Evolutionary conservation across 345 rosid genomes (phyloP).

Genomic region (Adansonia digitata): DNA sequence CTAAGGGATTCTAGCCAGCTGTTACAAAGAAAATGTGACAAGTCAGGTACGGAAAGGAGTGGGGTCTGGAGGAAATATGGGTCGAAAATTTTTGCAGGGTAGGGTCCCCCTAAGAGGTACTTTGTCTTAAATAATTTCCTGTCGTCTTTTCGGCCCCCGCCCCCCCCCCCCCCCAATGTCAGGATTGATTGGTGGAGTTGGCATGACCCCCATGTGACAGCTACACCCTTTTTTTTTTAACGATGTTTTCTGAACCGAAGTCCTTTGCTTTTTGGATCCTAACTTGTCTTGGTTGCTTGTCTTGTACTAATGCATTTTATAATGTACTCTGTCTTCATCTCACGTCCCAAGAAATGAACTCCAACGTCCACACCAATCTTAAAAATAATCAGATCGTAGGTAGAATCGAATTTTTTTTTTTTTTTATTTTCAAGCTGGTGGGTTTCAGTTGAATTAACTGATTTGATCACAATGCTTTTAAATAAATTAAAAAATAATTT

Average conservation of each 20-base stretch:
- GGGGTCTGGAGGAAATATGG: slow-evolving; percentile 11
- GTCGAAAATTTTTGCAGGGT: slow-evolving; percentile 16
- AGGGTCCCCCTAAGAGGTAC: not conserved
- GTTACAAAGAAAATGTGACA: slow-evolving; percentile 35
- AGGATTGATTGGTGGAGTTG: slow-evolving; percentile 26
- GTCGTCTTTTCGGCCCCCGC: slow-evolving; percentile 11
- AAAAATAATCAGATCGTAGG: no score
- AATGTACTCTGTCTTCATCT: no score
- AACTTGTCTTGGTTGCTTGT: not conserved
- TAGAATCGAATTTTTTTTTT: no score
- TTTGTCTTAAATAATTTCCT: slow-evolving; percentile 11
- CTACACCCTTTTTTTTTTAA: not conserved
- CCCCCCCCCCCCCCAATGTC: no score
- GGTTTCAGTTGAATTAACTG: no score
- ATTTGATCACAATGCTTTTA: no score
- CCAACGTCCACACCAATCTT: no score
- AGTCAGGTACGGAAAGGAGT: slow-evolving; percentile 19
- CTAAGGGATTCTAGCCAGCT: slow-evolving; percentile 29
- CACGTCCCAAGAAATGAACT: no score
- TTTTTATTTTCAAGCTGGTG: no score
- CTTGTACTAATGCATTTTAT: not conserved
- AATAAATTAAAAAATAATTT: no score
- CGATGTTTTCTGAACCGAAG: not conserved
- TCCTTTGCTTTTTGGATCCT: not conserved
- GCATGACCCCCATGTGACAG: slow-evolving; percentile 23